phyloP scores from a whole-genome alignment of 345 rosid species.

The Mallotus nudiflorus region DNA sequence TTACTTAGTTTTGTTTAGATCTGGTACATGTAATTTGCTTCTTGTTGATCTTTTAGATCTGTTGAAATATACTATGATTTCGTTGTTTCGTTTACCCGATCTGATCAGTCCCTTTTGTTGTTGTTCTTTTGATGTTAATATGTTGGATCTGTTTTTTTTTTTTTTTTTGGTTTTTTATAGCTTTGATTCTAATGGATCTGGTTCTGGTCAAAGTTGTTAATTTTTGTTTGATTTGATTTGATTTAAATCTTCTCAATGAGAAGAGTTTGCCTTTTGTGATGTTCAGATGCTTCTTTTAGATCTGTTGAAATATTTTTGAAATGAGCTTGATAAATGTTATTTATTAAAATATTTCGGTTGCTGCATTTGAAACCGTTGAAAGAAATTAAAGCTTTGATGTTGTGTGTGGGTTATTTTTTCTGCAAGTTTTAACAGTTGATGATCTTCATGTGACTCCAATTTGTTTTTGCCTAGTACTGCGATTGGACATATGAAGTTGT shows the following conservation, averaged over 20 bases:
- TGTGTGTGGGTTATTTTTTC: background rate
- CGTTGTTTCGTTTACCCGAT: background rate
- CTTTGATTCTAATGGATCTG: background rate
- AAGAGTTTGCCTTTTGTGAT: background rate
- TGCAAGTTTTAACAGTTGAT: no score
- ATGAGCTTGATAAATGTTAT: no score
- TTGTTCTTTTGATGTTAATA: background rate
- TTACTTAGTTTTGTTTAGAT: background rate
- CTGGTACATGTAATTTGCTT: background rate
- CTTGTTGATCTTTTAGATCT: conserved; percentile 5
- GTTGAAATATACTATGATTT: background rate
- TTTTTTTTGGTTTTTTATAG: no score
- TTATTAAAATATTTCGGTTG: no score
- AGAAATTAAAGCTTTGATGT: no score
- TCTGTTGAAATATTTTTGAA: background rate
- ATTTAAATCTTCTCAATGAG: no score
- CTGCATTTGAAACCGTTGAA: no score
- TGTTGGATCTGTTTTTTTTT: background rate
- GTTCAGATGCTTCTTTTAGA: background rate
- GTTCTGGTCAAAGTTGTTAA: no score
- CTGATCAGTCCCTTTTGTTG: background rate
- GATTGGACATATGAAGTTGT: no score
- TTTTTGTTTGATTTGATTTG: background rate
- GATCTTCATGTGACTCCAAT: no score
- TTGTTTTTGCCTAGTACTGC: no score